Evolutionary conservation across 441 rosid genomes (phyloP).

Genomic region (Isatis lusitanica): DNA sequence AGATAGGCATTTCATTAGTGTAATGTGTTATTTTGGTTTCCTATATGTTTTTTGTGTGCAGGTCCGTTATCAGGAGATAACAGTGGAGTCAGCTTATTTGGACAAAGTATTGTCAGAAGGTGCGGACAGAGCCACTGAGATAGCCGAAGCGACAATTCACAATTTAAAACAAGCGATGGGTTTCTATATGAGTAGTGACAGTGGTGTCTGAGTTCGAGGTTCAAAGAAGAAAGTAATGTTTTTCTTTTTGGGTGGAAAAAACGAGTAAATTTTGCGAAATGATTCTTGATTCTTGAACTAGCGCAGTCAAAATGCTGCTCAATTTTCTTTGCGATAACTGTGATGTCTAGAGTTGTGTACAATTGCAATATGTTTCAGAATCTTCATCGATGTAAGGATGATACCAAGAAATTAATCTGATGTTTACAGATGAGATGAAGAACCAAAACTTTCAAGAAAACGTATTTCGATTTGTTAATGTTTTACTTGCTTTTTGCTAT

Average conservation of each 20-base stretch:
- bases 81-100: constrained; percentile 62
- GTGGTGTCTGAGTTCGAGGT: neutral
- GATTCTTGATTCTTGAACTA: neutral
- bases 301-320: neutral
- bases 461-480: too few species aligned
- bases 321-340: neutral
- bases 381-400: neutral
- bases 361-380: neutral
- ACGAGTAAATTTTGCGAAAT: neutral
- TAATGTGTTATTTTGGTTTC: neutral
- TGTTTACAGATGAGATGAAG: too few species aligned
- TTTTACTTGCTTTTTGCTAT: too few species aligned
- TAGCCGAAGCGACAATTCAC: constrained; percentile 63
- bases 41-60: constrained; percentile 28
- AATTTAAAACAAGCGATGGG: constrained; percentile 85
- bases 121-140: constrained; percentile 61
- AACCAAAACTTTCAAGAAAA: too few species aligned
- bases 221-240: neutral
- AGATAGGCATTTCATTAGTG: neutral
- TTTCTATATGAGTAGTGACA: constrained; percentile 38
- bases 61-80: constrained; percentile 63
- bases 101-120: constrained; percentile 68
- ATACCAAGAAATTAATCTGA: too few species aligned
- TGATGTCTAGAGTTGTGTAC: neutral
- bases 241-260: neutral